A percentile compares a stretch with the other conserved stretches of the same genome.
These are phyloP conservation scores for Boeremia exigua DNA, from an alignment of 2,329 filamentous ascomycete species.

Conservation along the genomic window DNA sequence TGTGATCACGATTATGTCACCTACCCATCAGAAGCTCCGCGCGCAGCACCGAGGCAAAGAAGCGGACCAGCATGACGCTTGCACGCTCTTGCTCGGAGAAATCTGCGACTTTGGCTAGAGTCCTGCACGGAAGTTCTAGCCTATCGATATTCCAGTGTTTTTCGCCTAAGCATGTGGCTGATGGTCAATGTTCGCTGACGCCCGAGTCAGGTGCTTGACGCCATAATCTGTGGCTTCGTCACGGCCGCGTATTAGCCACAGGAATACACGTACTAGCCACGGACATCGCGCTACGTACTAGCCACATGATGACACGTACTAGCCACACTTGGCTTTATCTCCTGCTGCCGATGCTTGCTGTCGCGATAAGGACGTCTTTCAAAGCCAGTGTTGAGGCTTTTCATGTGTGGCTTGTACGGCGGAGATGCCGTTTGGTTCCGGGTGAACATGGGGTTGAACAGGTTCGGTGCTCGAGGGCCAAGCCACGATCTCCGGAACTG, in stretches of 20 bases:
- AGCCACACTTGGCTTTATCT: slow-evolving; percentile 12
- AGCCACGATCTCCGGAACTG: slow-evolving; percentile 7
- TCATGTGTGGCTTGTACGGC: slow-evolving; percentile 5
- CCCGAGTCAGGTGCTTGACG: slow-evolving; percentile 8
- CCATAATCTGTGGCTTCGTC: slow-evolving; percentile 10
- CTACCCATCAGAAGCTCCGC: background rate
- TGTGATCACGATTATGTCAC: slow-evolving; percentile 3
- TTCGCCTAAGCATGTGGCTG: slow-evolving; percentile 13
- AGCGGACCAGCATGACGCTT: slow-evolving; percentile 7
- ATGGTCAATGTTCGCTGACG: background rate
- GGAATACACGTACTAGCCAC: slow-evolving; percentile 7
- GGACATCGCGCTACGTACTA: background rate
- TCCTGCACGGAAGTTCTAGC: slow-evolving; percentile 17
- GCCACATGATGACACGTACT: slow-evolving; percentile 6
- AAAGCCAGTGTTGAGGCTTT: background rate
- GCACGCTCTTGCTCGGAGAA: slow-evolving; percentile 6
- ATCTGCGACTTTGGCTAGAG: slow-evolving; percentile 14
- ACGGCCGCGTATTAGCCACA: slow-evolving; percentile 10
- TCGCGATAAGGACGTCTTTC: background rate
- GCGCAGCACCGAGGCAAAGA: slow-evolving; percentile 4
- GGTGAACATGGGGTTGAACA: slow-evolving; percentile 8
- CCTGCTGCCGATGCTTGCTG: background rate
- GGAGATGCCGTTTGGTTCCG: slow-evolving; percentile 9
- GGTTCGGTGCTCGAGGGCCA: slow-evolving; percentile 13
- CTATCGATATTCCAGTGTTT: background rate